Evolutionary conservation across 1,284 basidiomycete genomes (phyloP), one percentile per base, ranked within the genome.

Genomic region (Rhodotorula sp.): DNA sequence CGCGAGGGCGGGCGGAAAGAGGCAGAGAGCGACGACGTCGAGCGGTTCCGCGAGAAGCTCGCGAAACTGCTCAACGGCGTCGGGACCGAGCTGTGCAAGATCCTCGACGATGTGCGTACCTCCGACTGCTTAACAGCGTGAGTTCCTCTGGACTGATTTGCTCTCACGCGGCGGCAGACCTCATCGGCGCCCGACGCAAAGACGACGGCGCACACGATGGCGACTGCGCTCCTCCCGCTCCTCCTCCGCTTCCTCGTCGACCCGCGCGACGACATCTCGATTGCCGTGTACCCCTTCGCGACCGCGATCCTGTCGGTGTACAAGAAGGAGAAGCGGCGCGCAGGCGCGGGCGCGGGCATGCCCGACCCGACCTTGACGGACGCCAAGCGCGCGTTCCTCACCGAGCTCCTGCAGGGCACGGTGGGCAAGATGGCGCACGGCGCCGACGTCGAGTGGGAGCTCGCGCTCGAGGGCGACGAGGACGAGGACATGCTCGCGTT

Each of bases 181-280:
- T 85, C 84, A 73, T 81, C 88, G 63, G 85, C 85, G 65, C 86
- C 88, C 64, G 86, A 87, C 19, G 83, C 92, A 54, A 86, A 88
- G 21, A 80, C 85, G 34, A 89, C 92, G 78, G 92, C 93, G 4
- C 86, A 87, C 19, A 82, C 82, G 25, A 83, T 91, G 78, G 85
- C 95, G 63, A 85, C 86, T 58, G 87, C 90, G 75, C 84, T 90
- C 55, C 85, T 97, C 42, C 91, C 93, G 1, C 86, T 94, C 27
- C 87, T 94, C 82, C 85, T 99, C 23, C 89, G 88, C 41, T 97
- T 98, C 84, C 85, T 99, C 80, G 89, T 89, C 23, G 96, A 99
- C 80, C 86, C 90, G 42, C 91, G 91, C 77, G 91, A 93, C 74
- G 92, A 94, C 77, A 92, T 91, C 8, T 90, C 90, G 73, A 88